These are phyloP conservation scores for Diddensiella santjacobensis DNA, from an alignment of 805 yeast species.

Conservation along the genomic window DNA sequence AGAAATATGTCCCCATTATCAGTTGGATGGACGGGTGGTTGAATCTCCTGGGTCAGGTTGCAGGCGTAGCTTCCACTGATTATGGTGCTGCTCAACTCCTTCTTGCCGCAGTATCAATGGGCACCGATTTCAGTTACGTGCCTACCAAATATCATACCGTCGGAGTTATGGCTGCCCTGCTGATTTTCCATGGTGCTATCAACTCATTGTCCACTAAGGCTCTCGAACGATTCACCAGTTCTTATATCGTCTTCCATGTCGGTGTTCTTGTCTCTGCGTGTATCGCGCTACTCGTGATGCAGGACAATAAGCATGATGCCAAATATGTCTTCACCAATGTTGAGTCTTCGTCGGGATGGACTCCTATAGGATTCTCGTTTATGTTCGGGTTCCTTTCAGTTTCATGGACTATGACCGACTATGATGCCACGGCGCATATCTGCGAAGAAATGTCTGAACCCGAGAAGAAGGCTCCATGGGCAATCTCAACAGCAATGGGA, in stretches of 20 bases:
- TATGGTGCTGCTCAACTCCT: conserved; percentile 35
- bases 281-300: conserved; percentile 21
- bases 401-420: conserved; percentile 75
- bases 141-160: conserved; percentile 29
- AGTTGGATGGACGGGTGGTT: conserved; percentile 35
- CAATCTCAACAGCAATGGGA: conserved; percentile 61
- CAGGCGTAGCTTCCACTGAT: conserved; percentile 36
- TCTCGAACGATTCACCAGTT: conserved; percentile 21
- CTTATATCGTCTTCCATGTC: conserved; percentile 22
- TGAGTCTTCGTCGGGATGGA: conserved; percentile 42
- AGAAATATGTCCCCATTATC: conserved; percentile 45
- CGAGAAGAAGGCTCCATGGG: conserved; percentile 69
- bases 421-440: conserved; percentile 75
- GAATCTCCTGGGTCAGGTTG: conserved; percentile 47
- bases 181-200: conserved; percentile 20
- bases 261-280: conserved; percentile 20
- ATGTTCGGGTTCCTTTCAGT: conserved; percentile 75
- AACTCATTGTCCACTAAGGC: conserved; percentile 22
- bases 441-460: conserved; percentile 79
- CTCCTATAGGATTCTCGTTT: conserved; percentile 68
- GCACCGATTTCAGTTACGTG: conserved; percentile 28
- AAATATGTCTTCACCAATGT: conserved; percentile 32
- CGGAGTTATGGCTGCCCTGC: conserved; percentile 31
- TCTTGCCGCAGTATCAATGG: conserved; percentile 36
- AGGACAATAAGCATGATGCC: conserved; percentile 23